Conservation (phyloP, 208 protist genomes). For the Acanthamoeba polyphaga region DNA sequence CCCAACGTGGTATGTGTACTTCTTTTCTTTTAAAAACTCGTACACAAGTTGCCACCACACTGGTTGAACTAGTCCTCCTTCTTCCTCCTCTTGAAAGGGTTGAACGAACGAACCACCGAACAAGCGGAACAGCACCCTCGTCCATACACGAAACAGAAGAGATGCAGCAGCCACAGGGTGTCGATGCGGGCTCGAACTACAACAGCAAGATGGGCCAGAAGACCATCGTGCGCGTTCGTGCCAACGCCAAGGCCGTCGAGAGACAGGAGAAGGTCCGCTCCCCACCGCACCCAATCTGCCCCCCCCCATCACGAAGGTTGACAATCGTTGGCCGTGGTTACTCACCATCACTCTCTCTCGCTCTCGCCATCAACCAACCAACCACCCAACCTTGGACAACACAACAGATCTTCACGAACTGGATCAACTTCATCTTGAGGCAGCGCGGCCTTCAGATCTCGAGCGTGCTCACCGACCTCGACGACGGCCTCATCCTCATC, state of each 20-base stretch:
- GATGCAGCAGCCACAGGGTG: background rate
- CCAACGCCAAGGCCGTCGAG: conserved; percentile 51
- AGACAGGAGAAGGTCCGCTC: conserved; percentile 68
- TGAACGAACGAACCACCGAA: too few species aligned
- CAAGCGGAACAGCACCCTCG: too few species aligned
- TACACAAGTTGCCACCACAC: too few species aligned
- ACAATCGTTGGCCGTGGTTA: too few species aligned
- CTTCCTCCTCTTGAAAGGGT: too few species aligned
- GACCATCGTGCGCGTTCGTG: conserved; percentile 59
- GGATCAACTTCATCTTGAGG: conserved; percentile 71
- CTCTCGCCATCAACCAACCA: too few species aligned
- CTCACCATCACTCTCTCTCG: background rate
- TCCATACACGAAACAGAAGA: background rate
- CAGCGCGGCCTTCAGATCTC: conserved; percentile 36
- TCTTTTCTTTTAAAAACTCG: too few species aligned
- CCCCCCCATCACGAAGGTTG: too few species aligned
- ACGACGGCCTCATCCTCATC: conserved; percentile 68
- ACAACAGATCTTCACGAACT: conserved; percentile 76
- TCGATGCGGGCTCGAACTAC: conserved; percentile 11
- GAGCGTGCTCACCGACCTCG: conserved; percentile 60
- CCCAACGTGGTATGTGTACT: too few species aligned
- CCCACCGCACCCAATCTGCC: background rate
- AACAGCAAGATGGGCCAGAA: conserved; percentile 51
- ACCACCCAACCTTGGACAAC: background rate
- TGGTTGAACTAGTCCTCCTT: too few species aligned